Conservation (phyloP, 2,329 filamentous ascomycete species). For the Diplodia seriata region DNA sequence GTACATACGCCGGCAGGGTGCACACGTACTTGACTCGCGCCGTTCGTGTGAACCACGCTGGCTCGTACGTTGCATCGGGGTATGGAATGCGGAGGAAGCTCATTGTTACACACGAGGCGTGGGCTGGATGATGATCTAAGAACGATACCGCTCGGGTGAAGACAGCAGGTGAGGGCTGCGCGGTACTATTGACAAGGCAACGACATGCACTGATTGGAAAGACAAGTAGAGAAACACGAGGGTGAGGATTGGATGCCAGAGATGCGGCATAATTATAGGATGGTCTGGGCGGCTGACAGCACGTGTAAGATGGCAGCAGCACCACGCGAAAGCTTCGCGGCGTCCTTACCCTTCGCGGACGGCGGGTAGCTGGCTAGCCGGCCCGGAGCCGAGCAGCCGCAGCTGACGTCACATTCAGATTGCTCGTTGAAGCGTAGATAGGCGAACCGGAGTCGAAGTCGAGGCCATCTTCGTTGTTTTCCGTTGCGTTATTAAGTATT, state of each 20-base stretch:
- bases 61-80: background rate
- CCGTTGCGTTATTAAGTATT: too few species aligned
- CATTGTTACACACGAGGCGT: background rate
- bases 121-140: background rate
- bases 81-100: background rate
- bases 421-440: background rate
- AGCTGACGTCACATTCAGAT: background rate
- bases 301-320: background rate
- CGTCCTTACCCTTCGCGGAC: background rate
- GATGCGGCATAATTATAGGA: background rate
- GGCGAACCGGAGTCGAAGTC: too few species aligned
- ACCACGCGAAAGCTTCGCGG: background rate
- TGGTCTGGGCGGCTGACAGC: background rate
- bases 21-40: slow-evolving; percentile 7
- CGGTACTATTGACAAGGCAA: background rate
- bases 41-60: slow-evolving; percentile 9
- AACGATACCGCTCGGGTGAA: too few species aligned
- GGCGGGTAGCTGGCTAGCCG: background rate
- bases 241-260: background rate
- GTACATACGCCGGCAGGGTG: too few species aligned
- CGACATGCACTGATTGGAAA: background rate
- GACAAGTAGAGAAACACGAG: background rate
- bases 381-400: background rate
- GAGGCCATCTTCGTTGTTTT: too few species aligned
- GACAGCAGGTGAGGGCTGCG: background rate